Evolutionary conservation across 1,284 basidiomycete genomes (phyloP).

Genomic region (Tranzscheliella williamsii): DNA sequence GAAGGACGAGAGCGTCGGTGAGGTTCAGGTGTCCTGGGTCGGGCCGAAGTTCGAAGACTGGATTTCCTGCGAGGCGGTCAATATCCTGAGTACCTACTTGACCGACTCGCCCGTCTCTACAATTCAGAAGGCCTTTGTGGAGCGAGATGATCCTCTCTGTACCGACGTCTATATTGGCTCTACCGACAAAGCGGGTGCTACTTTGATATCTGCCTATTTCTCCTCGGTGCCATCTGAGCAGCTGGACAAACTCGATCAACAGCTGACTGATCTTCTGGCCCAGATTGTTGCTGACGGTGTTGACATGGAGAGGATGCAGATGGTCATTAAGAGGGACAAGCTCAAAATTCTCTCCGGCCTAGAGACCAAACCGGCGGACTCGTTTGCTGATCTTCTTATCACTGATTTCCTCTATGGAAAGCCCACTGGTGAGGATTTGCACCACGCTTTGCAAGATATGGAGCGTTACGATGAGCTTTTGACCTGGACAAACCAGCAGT

Average conservation of each 20-base stretch:
- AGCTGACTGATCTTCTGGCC: constrained; percentile 73
- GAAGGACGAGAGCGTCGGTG: constrained; percentile 90
- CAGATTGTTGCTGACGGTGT: constrained; percentile 77
- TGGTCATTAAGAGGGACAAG: constrained; percentile 84
- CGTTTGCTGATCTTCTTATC: constrained; percentile 67
- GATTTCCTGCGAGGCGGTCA: constrained; percentile 79
- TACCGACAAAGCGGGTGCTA: constrained; percentile 70
- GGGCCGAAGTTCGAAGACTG: constrained; percentile 78
- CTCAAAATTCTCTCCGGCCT: constrained; percentile 68
- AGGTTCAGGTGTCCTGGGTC: constrained; percentile 77
- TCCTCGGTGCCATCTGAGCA: constrained; percentile 82
- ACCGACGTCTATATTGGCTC: constrained; percentile 80
- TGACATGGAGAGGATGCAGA: constrained; percentile 87
- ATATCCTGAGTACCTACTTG: constrained; percentile 79
- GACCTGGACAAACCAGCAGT: constrained; percentile 78
- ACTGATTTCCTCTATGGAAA: constrained; percentile 85
- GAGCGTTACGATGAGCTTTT: constrained; percentile 68
- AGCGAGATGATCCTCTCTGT: constrained; percentile 86
- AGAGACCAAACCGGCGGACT: constrained; percentile 62
- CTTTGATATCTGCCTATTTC: constrained; percentile 77
- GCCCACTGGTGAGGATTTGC: constrained; percentile 79
- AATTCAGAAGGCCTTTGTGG: constrained; percentile 88
- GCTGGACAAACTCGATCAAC: constrained; percentile 73
- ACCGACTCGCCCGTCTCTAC: constrained; percentile 82
- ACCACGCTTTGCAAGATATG: constrained; percentile 76